phyloP scores from a whole-genome alignment of 1,284 basidiomycete genomes.

The Ganoderma resinaceum region DNA sequence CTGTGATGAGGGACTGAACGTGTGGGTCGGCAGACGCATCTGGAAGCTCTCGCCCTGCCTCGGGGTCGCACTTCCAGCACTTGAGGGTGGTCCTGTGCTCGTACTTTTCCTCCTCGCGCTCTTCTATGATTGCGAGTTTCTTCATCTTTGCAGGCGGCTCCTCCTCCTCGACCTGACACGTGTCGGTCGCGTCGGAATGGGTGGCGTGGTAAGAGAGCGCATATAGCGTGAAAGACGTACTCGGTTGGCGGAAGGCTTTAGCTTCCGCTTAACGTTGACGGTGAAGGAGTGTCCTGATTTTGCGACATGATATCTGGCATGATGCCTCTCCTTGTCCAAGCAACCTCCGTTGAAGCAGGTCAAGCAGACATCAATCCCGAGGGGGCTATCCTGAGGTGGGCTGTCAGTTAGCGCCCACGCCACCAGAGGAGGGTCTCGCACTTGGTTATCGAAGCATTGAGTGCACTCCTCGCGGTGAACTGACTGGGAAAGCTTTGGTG shows the following conservation, averaged over 20 bases:
- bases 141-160: conserved; percentile 89
- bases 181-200: not conserved
- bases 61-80: conserved; percentile 78
- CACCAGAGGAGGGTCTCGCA: conserved; percentile 41
- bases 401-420: conserved; percentile 7
- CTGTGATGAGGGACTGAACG: conserved; percentile 68
- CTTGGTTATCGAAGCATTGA: conserved; percentile 96
- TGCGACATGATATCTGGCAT: conserved; percentile 75
- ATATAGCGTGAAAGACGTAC: conserved; percentile 51
- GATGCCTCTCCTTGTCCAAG: conserved; percentile 64
- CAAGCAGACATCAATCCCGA: conserved; percentile 91
- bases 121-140: conserved; percentile 88
- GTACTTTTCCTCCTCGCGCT: conserved; percentile 90
- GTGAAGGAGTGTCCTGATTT: conserved; percentile 82
- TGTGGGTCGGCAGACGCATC: conserved; percentile 45
- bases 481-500: conserved; percentile 53
- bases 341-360: conserved; percentile 95
- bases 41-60: conserved; percentile 59
- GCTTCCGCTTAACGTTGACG: conserved; percentile 82
- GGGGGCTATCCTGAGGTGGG: conserved; percentile 63
- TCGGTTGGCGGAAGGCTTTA: conserved; percentile 70
- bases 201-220: not conserved
- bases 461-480: conserved; percentile 93
- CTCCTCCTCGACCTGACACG: conserved; percentile 58
- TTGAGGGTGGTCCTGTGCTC: conserved; percentile 72